Evolutionary conservation across 805 yeast species (phyloP).

Genomic region (Limtongia smithiae): DNA sequence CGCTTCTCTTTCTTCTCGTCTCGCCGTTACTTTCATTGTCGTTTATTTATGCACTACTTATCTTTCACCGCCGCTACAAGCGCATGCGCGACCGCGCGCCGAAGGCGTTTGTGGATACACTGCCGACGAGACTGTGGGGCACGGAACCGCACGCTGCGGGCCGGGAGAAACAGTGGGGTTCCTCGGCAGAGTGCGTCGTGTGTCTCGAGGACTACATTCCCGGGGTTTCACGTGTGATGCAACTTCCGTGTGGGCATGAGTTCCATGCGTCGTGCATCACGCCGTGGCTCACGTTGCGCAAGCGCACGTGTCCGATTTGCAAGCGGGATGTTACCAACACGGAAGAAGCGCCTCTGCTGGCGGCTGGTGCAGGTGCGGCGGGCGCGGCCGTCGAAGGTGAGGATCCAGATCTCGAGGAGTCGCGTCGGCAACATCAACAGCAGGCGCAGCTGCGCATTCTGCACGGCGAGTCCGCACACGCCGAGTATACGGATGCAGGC

Average conservation of each 20-base stretch:
- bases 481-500: background rate
- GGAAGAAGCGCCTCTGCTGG: background rate
- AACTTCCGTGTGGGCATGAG: slow-evolving; percentile 58
- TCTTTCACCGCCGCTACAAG: slow-evolving; percentile 38
- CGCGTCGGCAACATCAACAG: slow-evolving; percentile 24
- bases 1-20: slow-evolving; percentile 39
- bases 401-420: slow-evolving; percentile 20
- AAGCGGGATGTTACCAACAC: slow-evolving; percentile 41
- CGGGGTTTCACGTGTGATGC: slow-evolving; percentile 47
- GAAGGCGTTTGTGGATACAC: slow-evolving; percentile 37
- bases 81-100: slow-evolving; percentile 40
- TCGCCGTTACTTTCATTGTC: slow-evolving; percentile 42
- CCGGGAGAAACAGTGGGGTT: slow-evolving; percentile 39
- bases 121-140: slow-evolving; percentile 40
- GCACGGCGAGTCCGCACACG: background rate
- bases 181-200: slow-evolving; percentile 55
- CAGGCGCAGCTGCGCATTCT: slow-evolving; percentile 8
- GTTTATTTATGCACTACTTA: slow-evolving; percentile 38
- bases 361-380: background rate
- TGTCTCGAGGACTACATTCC: slow-evolving; percentile 54
- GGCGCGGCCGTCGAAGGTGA: slow-evolving; percentile 5
- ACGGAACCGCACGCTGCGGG: slow-evolving; percentile 9
- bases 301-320: slow-evolving; percentile 58
- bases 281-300: slow-evolving; percentile 56
- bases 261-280: slow-evolving; percentile 57